Percentiles rank a stretch among this genome's conserved stretches.
These are phyloP conservation scores for Geotrichum reessii DNA, from an alignment of 1,139 yeast genomes.

Conservation along the genomic window DNA sequence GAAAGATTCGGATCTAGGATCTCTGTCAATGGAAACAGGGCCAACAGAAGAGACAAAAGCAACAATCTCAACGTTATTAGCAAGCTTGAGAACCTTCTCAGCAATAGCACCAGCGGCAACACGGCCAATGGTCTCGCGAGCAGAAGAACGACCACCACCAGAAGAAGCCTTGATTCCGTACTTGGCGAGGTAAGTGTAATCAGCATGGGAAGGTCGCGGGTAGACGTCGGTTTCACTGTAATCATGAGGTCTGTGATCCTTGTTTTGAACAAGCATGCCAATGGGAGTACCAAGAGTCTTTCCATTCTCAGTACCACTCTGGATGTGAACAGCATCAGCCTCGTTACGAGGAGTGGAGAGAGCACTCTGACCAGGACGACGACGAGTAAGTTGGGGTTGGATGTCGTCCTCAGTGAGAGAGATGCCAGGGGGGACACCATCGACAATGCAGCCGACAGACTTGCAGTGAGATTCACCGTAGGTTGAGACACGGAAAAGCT, in stretches of 20 bases:
- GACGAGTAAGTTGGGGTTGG: slow-evolving; percentile 91
- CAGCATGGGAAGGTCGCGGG: slow-evolving; percentile 98
- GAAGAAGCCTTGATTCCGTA: slow-evolving; percentile 90
- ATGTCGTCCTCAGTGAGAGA: slow-evolving; percentile 76
- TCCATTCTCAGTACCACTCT: slow-evolving; percentile 91
- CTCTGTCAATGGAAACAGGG: slow-evolving; percentile 64
- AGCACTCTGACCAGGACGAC: slow-evolving; percentile 96
- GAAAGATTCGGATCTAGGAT: slow-evolving; percentile 60
- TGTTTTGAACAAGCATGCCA: slow-evolving; percentile 85
- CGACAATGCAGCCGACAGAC: slow-evolving; percentile 98
- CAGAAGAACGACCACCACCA: slow-evolving; percentile 96
- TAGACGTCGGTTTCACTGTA: slow-evolving; percentile 89
- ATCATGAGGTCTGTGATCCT: slow-evolving; percentile 95
- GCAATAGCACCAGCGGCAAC: slow-evolving; percentile 99
- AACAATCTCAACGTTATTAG: slow-evolving; percentile 84
- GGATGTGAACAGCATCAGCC: slow-evolving; percentile 86
- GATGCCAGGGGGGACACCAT: slow-evolving; percentile 96
- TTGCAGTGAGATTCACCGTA: slow-evolving; percentile 98
- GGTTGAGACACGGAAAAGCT: slow-evolving; percentile 69
- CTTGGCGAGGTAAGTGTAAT: slow-evolving; percentile 83
- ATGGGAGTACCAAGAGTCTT: slow-evolving; percentile 91
- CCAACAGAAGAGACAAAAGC: slow-evolving; percentile 96
- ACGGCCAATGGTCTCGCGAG: slow-evolving; percentile 96
- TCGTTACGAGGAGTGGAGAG: slow-evolving; percentile 92
- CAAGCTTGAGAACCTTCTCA: slow-evolving; percentile 73